A percentile compares a stretch with the other conserved stretches of the same genome.
phyloP scores from a whole-genome alignment of 805 yeast species.

The Cephaloascus fragrans region DNA sequence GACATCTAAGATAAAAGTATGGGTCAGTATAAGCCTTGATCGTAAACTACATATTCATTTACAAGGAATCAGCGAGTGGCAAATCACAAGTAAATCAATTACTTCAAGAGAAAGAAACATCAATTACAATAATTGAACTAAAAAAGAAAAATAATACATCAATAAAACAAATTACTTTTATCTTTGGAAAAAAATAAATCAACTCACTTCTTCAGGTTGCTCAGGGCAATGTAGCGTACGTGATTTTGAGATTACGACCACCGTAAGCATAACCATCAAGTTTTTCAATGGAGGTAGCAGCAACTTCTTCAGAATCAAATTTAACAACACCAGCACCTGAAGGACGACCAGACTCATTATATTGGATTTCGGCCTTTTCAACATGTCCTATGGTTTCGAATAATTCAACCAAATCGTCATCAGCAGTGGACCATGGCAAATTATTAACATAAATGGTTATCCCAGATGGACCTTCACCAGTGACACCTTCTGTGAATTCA shows the following conservation, averaged over 20 bases:
- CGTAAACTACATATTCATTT: too few species aligned
- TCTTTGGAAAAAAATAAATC: slow-evolving; percentile 1
- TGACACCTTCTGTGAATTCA: slow-evolving; percentile 58
- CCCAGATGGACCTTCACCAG: slow-evolving; percentile 44
- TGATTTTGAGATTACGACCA: slow-evolving; percentile 57
- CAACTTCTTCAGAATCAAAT: slow-evolving; percentile 55
- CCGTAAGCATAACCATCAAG: slow-evolving; percentile 80
- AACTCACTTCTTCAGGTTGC: too few species aligned
- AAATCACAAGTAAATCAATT: too few species aligned
- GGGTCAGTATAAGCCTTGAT: too few species aligned
- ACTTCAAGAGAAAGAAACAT: too few species aligned
- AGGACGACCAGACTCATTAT: slow-evolving; percentile 51
- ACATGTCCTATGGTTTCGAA: slow-evolving; percentile 81
- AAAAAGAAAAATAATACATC: not conserved
- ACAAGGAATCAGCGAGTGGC: too few species aligned
- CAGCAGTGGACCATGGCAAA: slow-evolving; percentile 84
- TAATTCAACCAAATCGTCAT: slow-evolving; percentile 73
- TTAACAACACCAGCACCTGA: slow-evolving; percentile 82
- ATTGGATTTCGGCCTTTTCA: slow-evolving; percentile 66
- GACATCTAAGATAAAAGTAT: too few species aligned
- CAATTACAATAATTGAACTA: not conserved
- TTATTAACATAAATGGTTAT: slow-evolving; percentile 56
- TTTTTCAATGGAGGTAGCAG: slow-evolving; percentile 66
- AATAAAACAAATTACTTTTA: slow-evolving; percentile 1
- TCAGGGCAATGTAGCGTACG: slow-evolving; percentile 45